Percentiles rank a stretch among this genome's conserved stretches.
phyloP scores from a whole-genome alignment of 345 rosid species.

The Corymbia maculata region DNA sequence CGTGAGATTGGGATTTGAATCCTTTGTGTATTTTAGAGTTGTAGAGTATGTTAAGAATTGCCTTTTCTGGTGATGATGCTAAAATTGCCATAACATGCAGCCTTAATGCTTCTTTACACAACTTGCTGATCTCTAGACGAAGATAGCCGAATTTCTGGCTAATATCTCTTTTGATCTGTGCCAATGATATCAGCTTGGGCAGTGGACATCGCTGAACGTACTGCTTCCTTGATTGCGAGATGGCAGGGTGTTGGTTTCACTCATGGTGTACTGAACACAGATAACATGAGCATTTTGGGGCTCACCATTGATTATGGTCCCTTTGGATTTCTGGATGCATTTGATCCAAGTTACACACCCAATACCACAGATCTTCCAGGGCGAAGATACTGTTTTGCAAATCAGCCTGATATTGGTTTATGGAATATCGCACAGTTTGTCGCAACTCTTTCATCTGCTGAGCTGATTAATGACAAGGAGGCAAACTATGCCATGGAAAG shows the following conservation, averaged over 20 bases:
- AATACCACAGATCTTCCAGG: conserved; percentile 99
- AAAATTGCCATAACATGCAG: background rate
- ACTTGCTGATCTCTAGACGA: background rate
- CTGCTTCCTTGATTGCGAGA: conserved; percentile 72
- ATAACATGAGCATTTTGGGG: conserved; percentile 96
- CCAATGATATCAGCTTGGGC: conserved; percentile 60
- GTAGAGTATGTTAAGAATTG: background rate
- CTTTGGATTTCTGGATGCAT: conserved; percentile 95
- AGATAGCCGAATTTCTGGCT: background rate
- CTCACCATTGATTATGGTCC: conserved; percentile 97
- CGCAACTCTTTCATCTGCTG: conserved; percentile 53
- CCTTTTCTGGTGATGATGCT: background rate
- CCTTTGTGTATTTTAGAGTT: background rate
- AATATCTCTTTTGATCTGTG: background rate
- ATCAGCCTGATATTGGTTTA: conserved; percentile 90
- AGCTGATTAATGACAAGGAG: conserved; percentile 76
- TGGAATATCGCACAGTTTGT: conserved; percentile 94
- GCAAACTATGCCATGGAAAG: conserved; percentile 90
- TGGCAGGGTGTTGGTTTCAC: conserved; percentile 99
- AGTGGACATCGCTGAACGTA: conserved; percentile 88
- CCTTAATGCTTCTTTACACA: background rate
- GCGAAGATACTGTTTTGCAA: conserved; percentile 90
- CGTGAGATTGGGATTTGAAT: background rate
- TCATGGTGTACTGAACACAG: conserved; percentile 96
- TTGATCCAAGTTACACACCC: conserved; percentile 95